Conservation (phyloP, 1,139 yeast genomes). For the Candida albicans region DNA sequence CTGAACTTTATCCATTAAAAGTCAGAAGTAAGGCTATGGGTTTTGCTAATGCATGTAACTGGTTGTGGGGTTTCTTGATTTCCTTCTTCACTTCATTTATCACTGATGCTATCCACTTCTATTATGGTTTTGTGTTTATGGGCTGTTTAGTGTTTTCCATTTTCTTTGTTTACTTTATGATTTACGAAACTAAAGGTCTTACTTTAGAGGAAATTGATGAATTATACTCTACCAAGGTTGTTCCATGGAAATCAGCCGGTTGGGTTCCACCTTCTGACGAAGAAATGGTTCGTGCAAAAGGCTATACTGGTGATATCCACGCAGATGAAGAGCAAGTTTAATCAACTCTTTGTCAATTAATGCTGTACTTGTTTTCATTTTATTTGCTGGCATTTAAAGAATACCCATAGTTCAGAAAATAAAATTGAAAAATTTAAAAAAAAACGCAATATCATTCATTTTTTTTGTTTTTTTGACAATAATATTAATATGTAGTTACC, state of each 20-base stretch:
- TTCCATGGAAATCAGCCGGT: constrained; percentile 48
- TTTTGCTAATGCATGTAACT: constrained; percentile 70
- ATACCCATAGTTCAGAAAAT: no score
- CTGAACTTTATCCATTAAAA: constrained; percentile 78
- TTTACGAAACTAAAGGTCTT: constrained; percentile 64
- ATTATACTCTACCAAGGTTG: constrained; percentile 47
- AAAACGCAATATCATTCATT: no score
- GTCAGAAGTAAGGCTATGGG: constrained; percentile 81
- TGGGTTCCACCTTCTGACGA: constrained; percentile 46
- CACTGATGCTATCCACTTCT: constrained; percentile 39
- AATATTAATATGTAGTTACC: no score
- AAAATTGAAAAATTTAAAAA: no score
- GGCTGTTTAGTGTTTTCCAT: constrained; percentile 63
- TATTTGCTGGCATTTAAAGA: no score
- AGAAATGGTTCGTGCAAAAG: constrained; percentile 32
- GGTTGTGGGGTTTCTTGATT: constrained; percentile 78
- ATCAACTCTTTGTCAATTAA: neutral
- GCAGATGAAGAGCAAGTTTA: constrained; percentile 22
- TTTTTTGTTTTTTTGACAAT: no score
- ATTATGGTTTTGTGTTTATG: constrained; percentile 75
- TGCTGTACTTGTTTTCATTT: no score
- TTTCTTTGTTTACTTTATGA: constrained; percentile 53
- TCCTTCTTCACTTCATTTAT: constrained; percentile 76
- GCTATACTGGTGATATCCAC: constrained; percentile 24
- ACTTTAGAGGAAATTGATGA: constrained; percentile 65